Evolutionary conservation across 331 rosid genomes (phyloP).

Genomic region (Malus hybrid): DNA sequence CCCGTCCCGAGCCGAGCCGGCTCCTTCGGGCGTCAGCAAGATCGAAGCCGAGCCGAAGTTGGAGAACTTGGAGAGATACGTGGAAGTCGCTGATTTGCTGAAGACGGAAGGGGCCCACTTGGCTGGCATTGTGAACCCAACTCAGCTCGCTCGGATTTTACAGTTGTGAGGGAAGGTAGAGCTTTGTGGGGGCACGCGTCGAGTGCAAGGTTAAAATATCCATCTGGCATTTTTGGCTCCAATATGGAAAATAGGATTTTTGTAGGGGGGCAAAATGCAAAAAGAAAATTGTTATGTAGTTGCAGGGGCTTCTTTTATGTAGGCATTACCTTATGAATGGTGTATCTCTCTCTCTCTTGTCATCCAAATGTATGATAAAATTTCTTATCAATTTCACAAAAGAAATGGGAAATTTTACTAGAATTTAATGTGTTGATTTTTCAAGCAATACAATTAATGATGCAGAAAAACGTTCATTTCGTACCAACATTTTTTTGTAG

Average conservation of each 20-base stretch:
- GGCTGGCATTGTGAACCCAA: constrained; percentile 77
- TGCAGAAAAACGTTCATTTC: no score
- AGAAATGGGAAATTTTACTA: no score
- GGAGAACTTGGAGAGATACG: constrained; percentile 41
- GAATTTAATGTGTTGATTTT: no score
- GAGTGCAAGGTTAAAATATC: background rate
- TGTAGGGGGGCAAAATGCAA: background rate
- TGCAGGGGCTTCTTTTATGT: background rate
- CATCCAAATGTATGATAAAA: background rate
- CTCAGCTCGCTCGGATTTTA: constrained; percentile 62
- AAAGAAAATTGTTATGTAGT: background rate
- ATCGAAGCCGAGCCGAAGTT: constrained; percentile 16
- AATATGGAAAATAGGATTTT: background rate
- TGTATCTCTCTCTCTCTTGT: background rate
- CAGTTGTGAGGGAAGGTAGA: constrained; percentile 36
- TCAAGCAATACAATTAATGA: no score
- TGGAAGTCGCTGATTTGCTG: constrained; percentile 54
- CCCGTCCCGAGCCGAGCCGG: constrained; percentile 16
- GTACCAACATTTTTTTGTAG: no score
- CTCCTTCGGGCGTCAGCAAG: background rate
- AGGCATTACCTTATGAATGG: background rate
- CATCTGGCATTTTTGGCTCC: background rate
- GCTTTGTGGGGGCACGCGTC: constrained; percentile 19
- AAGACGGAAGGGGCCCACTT: constrained; percentile 56
- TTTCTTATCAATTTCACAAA: background rate